A percentile compares a stretch with the other conserved stretches of the same genome.
phyloP scores from a whole-genome alignment of 768 basidiomycete genomes.

The Boletus subcaerulescens region DNA sequence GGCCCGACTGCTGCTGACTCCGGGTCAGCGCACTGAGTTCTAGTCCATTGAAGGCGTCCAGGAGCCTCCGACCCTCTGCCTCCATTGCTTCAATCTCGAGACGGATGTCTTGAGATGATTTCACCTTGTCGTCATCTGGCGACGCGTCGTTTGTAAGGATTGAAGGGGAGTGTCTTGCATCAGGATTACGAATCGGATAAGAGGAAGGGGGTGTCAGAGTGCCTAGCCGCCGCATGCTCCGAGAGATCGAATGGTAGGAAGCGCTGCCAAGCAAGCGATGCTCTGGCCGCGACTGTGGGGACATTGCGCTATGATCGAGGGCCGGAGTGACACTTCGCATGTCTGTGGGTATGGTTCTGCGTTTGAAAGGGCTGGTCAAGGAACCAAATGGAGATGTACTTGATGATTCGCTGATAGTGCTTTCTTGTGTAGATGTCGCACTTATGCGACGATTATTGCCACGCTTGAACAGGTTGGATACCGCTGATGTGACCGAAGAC shows the following conservation, averaged over 20 bases:
- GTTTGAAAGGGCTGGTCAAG: constrained; percentile 35
- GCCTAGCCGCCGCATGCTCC: constrained; percentile 45
- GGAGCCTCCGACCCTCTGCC: constrained; percentile 63
- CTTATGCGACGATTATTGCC: constrained; percentile 37
- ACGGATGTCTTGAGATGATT: constrained; percentile 60
- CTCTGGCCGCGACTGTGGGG: constrained; percentile 41
- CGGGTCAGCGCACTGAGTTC: constrained; percentile 65
- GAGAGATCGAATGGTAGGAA: constrained; percentile 42
- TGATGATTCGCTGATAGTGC: constrained; percentile 41
- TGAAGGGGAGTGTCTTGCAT: constrained; percentile 36
- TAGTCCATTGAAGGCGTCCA: constrained; percentile 79
- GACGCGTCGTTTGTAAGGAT: constrained; percentile 33
- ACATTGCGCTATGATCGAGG: constrained; percentile 37
- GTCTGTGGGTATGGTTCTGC: constrained; percentile 44
- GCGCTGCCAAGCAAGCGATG: constrained; percentile 17
- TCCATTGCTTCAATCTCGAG: constrained; percentile 67
- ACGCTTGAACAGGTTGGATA: constrained; percentile 52
- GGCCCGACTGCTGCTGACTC: constrained; percentile 23
- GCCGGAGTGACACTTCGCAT: constrained; percentile 30
- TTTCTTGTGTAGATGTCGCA: constrained; percentile 40
- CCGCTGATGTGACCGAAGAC: constrained; percentile 48
- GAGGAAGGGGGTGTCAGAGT: constrained; percentile 54
- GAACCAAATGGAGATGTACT: constrained; percentile 38
- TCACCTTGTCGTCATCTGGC: constrained; percentile 54
- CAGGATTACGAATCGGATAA: constrained; percentile 36